These are phyloP conservation scores for Trichosporon faecale DNA, from an alignment of 1,284 basidiomycete species.

Conservation along the genomic window DNA sequence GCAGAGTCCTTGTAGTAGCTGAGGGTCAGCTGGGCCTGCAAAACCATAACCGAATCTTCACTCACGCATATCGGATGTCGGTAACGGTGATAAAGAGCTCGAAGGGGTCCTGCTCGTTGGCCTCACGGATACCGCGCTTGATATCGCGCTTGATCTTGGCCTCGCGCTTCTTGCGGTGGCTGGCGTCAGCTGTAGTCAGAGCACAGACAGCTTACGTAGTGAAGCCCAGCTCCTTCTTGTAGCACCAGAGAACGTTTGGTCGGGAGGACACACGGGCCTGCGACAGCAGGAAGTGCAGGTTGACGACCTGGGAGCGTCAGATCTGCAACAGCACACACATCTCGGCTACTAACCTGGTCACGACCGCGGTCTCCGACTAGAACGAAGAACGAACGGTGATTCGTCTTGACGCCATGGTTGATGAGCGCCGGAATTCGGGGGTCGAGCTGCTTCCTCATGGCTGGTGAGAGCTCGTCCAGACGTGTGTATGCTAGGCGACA, in stretches of 20 bases:
- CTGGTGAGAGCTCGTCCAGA: constrained; percentile 12
- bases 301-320: constrained; percentile 67
- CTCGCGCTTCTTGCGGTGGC: constrained; percentile 94
- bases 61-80: constrained; percentile 92
- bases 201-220: constrained; percentile 64
- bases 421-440: constrained; percentile 89
- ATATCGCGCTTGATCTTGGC: constrained; percentile 92
- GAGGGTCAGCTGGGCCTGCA: constrained; percentile 11
- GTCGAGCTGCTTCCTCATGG: constrained; percentile 64
- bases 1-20: constrained; percentile 90
- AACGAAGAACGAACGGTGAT: constrained; percentile 94
- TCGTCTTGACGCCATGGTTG: constrained; percentile 86
- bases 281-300: constrained; percentile 89
- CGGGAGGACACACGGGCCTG: constrained; percentile 84
- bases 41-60: neutral
- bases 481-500: neutral
- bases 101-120: constrained; percentile 93
- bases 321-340: neutral
- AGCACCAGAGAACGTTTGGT: constrained; percentile 92
- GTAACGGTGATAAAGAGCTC: constrained; percentile 99
- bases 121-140: constrained; percentile 87
- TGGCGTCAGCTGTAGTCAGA: constrained; percentile 43
- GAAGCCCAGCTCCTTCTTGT: constrained; percentile 95
- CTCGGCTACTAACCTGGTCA: constrained; percentile 67
- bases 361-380: constrained; percentile 92